Percentiles rank a stretch among this genome's conserved stretches.
phyloP scores from a whole-genome alignment of 257 asterid genomes.

The Anisodus acutangulus region DNA sequence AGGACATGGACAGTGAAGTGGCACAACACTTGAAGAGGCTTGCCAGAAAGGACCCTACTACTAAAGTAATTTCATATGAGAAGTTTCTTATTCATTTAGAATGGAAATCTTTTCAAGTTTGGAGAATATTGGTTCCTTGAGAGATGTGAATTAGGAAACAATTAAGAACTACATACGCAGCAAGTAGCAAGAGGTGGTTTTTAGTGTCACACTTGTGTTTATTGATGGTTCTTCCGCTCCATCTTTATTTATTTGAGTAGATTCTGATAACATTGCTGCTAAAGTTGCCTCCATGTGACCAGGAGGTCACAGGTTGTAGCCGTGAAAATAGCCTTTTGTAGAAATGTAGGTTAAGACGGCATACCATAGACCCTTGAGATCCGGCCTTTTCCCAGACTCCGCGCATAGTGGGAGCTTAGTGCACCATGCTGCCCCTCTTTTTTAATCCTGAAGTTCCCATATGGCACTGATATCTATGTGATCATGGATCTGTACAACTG shows the following conservation, averaged over 20 bases:
- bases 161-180: background rate
- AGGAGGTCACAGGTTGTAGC: too few species aligned
- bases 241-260: background rate
- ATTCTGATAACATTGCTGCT: too few species aligned
- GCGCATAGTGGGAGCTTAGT: too few species aligned
- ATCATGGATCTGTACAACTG: too few species aligned
- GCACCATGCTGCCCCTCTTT: too few species aligned
- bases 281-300: too few species aligned
- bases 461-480: too few species aligned
- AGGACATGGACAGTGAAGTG: slow-evolving; percentile 86
- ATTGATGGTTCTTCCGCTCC: background rate
- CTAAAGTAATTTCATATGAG: slow-evolving; percentile 60
- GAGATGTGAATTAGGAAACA: background rate
- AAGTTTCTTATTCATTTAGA: slow-evolving; percentile 3
- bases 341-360: too few species aligned
- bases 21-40: slow-evolving; percentile 94
- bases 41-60: slow-evolving; percentile 89
- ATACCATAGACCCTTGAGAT: too few species aligned
- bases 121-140: slow-evolving; percentile 11
- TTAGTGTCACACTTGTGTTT: background rate
- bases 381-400: too few species aligned
- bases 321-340: too few species aligned
- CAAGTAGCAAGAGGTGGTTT: background rate
- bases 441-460: too few species aligned
- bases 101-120: background rate